A percentile compares a stretch with the other conserved stretches of the same genome.
phyloP scores from a whole-genome alignment of 345 rosid species.

The Bruguiera gymnorhiza region DNA sequence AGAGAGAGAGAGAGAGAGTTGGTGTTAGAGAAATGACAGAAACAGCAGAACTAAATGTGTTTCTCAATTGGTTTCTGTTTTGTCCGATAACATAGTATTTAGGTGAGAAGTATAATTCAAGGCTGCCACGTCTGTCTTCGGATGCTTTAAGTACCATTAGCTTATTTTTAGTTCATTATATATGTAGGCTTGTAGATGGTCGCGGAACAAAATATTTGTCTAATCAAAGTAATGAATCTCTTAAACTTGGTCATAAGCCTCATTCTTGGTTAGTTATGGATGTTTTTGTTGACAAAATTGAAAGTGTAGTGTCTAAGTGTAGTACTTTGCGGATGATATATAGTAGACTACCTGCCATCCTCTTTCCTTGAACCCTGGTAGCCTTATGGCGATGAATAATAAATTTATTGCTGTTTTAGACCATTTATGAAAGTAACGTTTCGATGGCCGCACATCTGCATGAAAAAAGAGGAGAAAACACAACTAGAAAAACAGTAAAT shows the following conservation, averaged over 20 bases:
- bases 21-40: constrained; percentile 54
- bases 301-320: constrained; percentile 23
- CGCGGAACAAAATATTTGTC: constrained; percentile 17
- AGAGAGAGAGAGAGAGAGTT: constrained; percentile 20
- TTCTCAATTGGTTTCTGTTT: constrained; percentile 17
- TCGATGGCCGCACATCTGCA: constrained; percentile 21
- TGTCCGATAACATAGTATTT: constrained; percentile 31
- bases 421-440: constrained; percentile 31
- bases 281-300: constrained; percentile 25
- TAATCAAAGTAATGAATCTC: constrained; percentile 21
- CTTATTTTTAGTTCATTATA: constrained; percentile 15
- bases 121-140: constrained; percentile 28
- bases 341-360: constrained; percentile 42
- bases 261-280: constrained; percentile 41
- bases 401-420: constrained; percentile 20
- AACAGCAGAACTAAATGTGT: constrained; percentile 51
- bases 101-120: constrained; percentile 52
- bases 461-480: constrained; percentile 19
- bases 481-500: constrained; percentile 12
- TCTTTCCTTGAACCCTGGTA: constrained; percentile 14
- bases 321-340: constrained; percentile 11
- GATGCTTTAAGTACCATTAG: constrained; percentile 21
- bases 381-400: constrained; percentile 6
- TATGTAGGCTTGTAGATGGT: constrained; percentile 14
- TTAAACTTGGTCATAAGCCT: constrained; percentile 21